Base-by-base conservation (phyloP, 1,284 basidiomycete species). In the Sutorius eximius region DNA sequence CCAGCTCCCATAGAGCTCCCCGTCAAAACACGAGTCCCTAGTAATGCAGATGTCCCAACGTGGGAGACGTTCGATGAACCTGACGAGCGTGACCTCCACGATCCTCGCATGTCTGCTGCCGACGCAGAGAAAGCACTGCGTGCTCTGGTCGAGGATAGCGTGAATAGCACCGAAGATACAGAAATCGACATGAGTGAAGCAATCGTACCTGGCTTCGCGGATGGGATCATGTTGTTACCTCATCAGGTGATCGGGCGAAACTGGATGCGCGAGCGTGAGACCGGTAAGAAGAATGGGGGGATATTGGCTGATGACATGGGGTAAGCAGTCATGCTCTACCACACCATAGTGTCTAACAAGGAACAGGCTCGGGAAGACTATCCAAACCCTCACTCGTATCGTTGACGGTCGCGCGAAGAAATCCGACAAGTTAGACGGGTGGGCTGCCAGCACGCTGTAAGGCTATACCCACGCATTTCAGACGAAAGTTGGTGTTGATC, bases 231-330 rank as follows among this genome's bases (percentile, higher is more conserved):
- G 43, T 76, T 98, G 27, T 77, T 96, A 61, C 89, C 93, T 1
- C 95, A 98, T 72, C 95, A 98, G 65, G 79, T 96, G 13, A 75
- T 88, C 49, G 92, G 93, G 20, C 81, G 93, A 2, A 74, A 76
- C 33, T 98, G 95, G 94, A 95, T 98, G 93, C 79, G 78, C 32
- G 83, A 88, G 33, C 80, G 95, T 18, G 95, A 98, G 71, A 75
- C 78, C 6, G 87, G 85, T 30, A 91, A 91, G 70, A 85, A 87
- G 61, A 77, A 70, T 29, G 95, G 95, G 2, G 95, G 95, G 0
- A 96, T 97, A 63, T 76, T 97, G 11, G 94, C 95, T 0, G 94
- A 96, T 67, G 93, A 96, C 69, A 94, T 93, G 87, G 88, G 91
- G 87, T 87, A 61, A 49, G 77, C 63, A 18, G 2, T 22, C 6